Percentiles rank a stretch among this genome's conserved stretches.
These are phyloP conservation scores for Stipa capillata DNA, from an alignment of 176 grass and related monocot genomes.

Conservation along the genomic window DNA sequence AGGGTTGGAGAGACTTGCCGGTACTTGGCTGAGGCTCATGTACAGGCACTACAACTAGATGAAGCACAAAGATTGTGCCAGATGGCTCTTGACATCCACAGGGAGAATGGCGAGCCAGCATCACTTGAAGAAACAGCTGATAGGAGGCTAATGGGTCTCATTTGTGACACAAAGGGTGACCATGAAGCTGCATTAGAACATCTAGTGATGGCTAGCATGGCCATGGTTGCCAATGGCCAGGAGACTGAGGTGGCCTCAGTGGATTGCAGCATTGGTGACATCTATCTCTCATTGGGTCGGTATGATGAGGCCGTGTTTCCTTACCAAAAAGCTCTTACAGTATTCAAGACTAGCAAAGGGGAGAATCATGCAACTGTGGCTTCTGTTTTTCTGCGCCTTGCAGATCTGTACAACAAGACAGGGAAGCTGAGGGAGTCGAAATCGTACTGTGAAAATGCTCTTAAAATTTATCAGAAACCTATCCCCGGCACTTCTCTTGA, in stretches of 20 bases:
- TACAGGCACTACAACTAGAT: constrained; percentile 82
- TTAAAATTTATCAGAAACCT: constrained; percentile 88
- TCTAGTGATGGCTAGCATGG: constrained; percentile 79
- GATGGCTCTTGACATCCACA: constrained; percentile 76
- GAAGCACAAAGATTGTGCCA: constrained; percentile 76
- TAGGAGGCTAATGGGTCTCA: constrained; percentile 85
- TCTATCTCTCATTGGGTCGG: constrained; percentile 76
- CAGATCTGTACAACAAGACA: constrained; percentile 88
- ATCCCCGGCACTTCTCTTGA: constrained; percentile 84
- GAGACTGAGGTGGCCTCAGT: constrained; percentile 92
- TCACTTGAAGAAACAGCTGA: constrained; percentile 89
- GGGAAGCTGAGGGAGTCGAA: constrained; percentile 90
- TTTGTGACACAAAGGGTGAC: constrained; percentile 84
- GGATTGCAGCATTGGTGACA: constrained; percentile 95
- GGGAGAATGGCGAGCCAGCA: constrained; percentile 44
- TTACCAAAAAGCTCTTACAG: constrained; percentile 85
- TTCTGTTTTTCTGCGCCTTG: constrained; percentile 85
- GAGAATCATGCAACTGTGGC: constrained; percentile 92
- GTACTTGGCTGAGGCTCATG: constrained; percentile 92
- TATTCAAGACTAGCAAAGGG: constrained; percentile 91
- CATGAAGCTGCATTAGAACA: constrained; percentile 90
- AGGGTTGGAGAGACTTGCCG: constrained; percentile 87
- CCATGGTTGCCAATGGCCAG: constrained; percentile 82
- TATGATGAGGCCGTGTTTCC: constrained; percentile 89
- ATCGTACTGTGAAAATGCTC: constrained; percentile 94